phyloP scores from a whole-genome alignment of 2,329 filamentous ascomycete species.

The Aspergillus sp. region DNA sequence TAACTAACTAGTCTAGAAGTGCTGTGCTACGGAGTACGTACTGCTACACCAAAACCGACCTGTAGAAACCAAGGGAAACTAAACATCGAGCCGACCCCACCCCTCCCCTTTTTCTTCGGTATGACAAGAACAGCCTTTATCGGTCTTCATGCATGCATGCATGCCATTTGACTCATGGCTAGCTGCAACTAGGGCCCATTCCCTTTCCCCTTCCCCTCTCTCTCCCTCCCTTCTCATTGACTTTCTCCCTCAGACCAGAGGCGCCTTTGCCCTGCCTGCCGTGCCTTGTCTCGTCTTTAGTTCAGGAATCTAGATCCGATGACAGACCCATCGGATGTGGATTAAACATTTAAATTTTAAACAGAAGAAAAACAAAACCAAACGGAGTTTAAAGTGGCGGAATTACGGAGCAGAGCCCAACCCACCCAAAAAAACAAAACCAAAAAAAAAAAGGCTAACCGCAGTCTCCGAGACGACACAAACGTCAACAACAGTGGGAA shows the following conservation, averaged over 20 bases:
- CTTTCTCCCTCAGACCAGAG: background rate
- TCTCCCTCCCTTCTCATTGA: background rate
- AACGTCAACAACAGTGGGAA: too few species aligned
- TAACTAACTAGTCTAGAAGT: background rate
- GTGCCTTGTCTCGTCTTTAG: background rate
- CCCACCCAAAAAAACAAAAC: too few species aligned
- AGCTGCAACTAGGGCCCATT: conserved; percentile 11
- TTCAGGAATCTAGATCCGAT: background rate
- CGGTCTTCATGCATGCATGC: conserved; percentile 14
- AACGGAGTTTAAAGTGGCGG: background rate
- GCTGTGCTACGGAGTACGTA: too few species aligned
- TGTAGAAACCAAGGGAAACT: background rate
- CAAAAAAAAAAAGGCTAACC: background rate
- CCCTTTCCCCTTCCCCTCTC: background rate
- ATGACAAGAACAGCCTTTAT: background rate
- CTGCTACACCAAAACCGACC: background rate
- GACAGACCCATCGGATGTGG: background rate
- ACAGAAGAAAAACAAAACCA: background rate
- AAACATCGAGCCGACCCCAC: background rate
- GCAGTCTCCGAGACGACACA: too few species aligned
- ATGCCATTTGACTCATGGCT: conserved; percentile 19
- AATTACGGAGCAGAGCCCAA: too few species aligned
- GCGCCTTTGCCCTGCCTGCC: background rate
- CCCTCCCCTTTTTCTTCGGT: background rate
- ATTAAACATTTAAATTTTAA: background rate